Percentiles rank a stretch among this genome's conserved stretches.
Conservation (phyloP, 106 monocot species). For the Apostasia shenzhenica region DNA sequence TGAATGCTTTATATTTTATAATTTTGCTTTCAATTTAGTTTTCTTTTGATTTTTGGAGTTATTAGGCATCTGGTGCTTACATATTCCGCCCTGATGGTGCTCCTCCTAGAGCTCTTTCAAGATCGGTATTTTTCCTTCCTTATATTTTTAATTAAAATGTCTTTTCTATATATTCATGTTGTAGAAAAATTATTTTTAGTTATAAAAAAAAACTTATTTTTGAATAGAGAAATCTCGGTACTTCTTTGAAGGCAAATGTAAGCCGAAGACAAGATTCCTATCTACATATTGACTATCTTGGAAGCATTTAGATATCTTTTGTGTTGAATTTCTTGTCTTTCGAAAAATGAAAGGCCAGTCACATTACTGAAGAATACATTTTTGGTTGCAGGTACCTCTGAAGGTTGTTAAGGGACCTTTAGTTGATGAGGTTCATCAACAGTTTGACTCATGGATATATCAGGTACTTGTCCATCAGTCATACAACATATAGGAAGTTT, state of each 20-base stretch:
- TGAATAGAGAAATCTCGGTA: no score
- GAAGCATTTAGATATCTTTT: not conserved
- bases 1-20: not conserved
- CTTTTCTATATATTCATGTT: no score
- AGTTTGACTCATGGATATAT: conserved; percentile 53
- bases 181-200: not conserved
- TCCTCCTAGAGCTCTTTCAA: conserved; percentile 37
- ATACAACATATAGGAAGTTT: not conserved
- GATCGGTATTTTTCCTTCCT: conserved; percentile 31
- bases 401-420: conserved; percentile 32
- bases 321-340: not conserved
- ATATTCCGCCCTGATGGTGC: conserved; percentile 70
- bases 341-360: not conserved
- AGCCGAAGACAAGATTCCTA: no score
- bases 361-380: not conserved
- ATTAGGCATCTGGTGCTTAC: conserved; percentile 74
- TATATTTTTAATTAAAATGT: not conserved
- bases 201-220: not conserved
- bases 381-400: conserved; percentile 24
- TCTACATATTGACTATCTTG: not conserved
- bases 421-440: conserved; percentile 58
- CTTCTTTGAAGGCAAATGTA: no score
- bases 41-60: not conserved
- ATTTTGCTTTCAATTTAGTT: not conserved
- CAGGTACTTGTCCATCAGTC: conserved; percentile 24